Base-by-base conservation (phyloP, 2,329 filamentous ascomycete species). In the Neonectria magnoliae region DNA sequence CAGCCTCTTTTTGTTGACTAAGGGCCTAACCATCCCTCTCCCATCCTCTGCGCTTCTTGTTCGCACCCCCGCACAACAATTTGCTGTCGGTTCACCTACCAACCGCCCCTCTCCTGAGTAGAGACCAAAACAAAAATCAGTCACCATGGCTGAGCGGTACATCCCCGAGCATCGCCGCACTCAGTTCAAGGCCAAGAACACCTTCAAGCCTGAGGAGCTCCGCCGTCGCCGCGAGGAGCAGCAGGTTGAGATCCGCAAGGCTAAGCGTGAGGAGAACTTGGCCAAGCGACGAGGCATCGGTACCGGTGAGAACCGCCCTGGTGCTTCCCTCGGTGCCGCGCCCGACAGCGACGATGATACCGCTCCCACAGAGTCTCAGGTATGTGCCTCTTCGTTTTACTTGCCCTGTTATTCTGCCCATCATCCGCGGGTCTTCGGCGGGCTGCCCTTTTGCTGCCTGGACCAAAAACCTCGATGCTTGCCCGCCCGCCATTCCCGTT, bases 131-230 rank as follows among this genome's bases (percentile, higher is more conserved):
- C 63, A 71, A 71, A 71, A 73, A 78, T 62, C 78, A 78, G 79
- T 79, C 81, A 90, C 76, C 84, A 99, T 99, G 96, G 92, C 96
- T 82, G 96, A 99, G 82, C 93, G 96, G 78, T 99, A 98, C 86
- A 99, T 99, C 78, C 96, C 96, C 81, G 96, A 99, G 86, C 96
- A 99, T 87, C 94, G 96, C 82, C 94, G 96, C 80, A 98, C 93
- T 72, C 94, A 97, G 85, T 99, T 97, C 91, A 99, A 99, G 91
- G 96, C 96, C 60, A 98, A 98, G 89, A 95, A 93, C 83, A 93
- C 93, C 77, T 98, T 99, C 88, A 98, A 98, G 90, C 95, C 95
- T 76, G 96, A 99, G 81, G 96, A 99, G 86, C 91, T 99, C 72
- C 93, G 96, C 80, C 94, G 96, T 78, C 96, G 96, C 80, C 96